A percentile compares a stretch with the other conserved stretches of the same genome.
phyloP scores from a whole-genome alignment of 2,329 filamentous ascomycete genomes.

The Rhexocercosporidium sp. region DNA sequence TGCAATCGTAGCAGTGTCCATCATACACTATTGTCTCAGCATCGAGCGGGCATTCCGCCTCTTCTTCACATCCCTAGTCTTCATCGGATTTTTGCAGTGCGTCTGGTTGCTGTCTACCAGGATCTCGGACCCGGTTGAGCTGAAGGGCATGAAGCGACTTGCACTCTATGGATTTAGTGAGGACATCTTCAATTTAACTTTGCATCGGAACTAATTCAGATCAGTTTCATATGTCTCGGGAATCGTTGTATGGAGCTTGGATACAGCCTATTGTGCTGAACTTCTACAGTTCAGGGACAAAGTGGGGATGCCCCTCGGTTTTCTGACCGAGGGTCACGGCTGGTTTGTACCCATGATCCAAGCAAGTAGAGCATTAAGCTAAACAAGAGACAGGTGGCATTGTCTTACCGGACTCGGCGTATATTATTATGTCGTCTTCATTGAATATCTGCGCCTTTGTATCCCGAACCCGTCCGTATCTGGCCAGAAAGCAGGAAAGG shows the following conservation, averaged over 20 bases:
- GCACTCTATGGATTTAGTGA: slow-evolving; percentile 21
- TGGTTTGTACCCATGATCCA: slow-evolving; percentile 8
- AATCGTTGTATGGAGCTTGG: slow-evolving; percentile 18
- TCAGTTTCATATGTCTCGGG: slow-evolving; percentile 18
- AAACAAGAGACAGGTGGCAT: slow-evolving; percentile 19
- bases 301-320: slow-evolving; percentile 24
- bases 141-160: slow-evolving; percentile 13
- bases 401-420: slow-evolving; percentile 22
- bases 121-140: slow-evolving; percentile 8
- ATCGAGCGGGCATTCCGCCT: slow-evolving; percentile 6
- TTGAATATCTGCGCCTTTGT: slow-evolving; percentile 22
- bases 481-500: background rate
- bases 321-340: slow-evolving; percentile 23
- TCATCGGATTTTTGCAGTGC: slow-evolving; percentile 14
- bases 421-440: slow-evolving; percentile 27
- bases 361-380: background rate
- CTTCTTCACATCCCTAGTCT: slow-evolving; percentile 15
- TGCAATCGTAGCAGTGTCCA: background rate
- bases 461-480: background rate
- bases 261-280: slow-evolving; percentile 18
- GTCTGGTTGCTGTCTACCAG: slow-evolving; percentile 11
- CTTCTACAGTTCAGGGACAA: slow-evolving; percentile 14
- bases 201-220: background rate
- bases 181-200: background rate
- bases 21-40: slow-evolving; percentile 8